Conservation (phyloP, 306 rosid genomes). For the Senna tora region DNA sequence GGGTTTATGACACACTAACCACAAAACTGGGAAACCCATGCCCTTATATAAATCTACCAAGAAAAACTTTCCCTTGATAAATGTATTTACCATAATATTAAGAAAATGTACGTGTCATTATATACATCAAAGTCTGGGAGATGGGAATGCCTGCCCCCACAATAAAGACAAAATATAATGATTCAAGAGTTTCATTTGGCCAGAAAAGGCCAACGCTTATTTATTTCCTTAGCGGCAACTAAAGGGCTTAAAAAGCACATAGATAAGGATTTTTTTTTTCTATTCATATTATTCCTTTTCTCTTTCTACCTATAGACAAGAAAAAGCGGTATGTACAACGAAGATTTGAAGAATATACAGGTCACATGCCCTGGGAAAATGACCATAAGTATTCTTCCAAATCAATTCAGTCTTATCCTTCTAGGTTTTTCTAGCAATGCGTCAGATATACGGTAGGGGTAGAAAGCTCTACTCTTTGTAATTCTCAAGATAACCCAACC, state of each 20-base stretch:
- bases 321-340: conserved; percentile 7
- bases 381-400: conserved; percentile 1
- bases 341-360: conserved; percentile 19
- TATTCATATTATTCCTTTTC: neutral
- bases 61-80: neutral
- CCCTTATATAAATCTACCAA: neutral
- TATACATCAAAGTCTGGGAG: neutral
- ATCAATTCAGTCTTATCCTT: neutral
- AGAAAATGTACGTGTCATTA: neutral
- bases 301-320: conserved; percentile 14
- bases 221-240: conserved; percentile 16
- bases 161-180: neutral
- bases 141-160: neutral
- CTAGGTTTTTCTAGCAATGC: conserved; percentile 18
- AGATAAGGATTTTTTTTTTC: neutral
- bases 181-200: neutral
- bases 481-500: conserved; percentile 71
- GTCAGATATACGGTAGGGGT: conserved; percentile 32
- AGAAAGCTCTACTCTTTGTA: conserved; percentile 44
- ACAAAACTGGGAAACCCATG: neutral
- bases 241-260: neutral
- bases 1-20: neutral
- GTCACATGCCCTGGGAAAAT: neutral
- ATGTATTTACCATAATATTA: neutral
- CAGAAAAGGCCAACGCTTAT: conserved; percentile 1